These are phyloP conservation scores for Hypoxylon lenormandii DNA, from an alignment of 495 filamentous ascomycete species.

Conservation along the genomic window DNA sequence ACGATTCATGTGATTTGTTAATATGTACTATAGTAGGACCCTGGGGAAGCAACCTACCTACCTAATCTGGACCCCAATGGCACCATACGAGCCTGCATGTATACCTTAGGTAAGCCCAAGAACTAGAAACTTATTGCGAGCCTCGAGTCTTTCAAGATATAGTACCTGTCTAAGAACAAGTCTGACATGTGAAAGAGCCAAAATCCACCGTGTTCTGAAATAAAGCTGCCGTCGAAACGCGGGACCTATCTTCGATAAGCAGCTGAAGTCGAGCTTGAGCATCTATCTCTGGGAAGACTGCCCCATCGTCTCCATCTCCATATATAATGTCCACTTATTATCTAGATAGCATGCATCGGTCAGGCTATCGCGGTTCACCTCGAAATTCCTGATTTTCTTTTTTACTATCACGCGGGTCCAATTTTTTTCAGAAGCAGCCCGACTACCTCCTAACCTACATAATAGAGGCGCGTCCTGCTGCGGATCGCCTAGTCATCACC, in stretches of 20 bases:
- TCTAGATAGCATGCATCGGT: not conserved
- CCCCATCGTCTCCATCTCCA: not conserved
- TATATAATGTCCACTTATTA: not conserved
- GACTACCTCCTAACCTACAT: too few species aligned
- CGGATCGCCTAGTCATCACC: not conserved
- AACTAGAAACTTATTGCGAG: too few species aligned
- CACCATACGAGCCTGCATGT: too few species aligned
- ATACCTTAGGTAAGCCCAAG: too few species aligned
- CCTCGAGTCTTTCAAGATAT: too few species aligned
- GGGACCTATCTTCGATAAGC: too few species aligned
- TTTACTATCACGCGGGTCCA: not conserved
- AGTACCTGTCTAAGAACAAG: too few species aligned
- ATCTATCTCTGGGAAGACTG: not conserved
- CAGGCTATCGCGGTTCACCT: constrained; percentile 1
- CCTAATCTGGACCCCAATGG: not conserved
- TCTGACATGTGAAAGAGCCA: too few species aligned
- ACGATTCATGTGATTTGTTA: not conserved
- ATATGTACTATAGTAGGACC: not conserved
- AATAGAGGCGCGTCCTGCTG: not conserved
- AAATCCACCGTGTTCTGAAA: too few species aligned
- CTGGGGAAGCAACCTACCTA: not conserved
- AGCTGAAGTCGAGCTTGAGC: not conserved
- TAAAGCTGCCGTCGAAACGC: too few species aligned
- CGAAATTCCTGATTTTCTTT: not conserved
- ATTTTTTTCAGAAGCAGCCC: not conserved